These are phyloP conservation scores for Pichia sporocuriosa DNA, from an alignment of 805 yeast species.

Conservation along the genomic window DNA sequence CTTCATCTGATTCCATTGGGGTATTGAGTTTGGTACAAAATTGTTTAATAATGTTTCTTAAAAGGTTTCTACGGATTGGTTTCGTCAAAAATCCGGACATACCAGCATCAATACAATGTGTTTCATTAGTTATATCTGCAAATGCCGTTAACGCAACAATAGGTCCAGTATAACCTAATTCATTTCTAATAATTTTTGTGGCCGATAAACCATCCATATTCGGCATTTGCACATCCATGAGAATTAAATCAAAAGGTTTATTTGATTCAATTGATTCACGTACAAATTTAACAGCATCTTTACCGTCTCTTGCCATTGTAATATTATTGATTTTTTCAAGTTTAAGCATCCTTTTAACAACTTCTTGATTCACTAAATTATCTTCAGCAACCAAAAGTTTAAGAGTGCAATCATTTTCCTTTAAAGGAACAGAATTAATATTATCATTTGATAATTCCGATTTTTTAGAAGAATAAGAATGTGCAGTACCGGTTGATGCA, in stretches of 20 bases:
- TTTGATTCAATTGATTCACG: constrained; percentile 37
- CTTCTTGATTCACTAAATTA: constrained; percentile 90
- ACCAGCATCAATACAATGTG: constrained; percentile 80
- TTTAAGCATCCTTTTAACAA: constrained; percentile 78
- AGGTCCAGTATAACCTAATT: constrained; percentile 57
- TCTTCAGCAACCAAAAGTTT: constrained; percentile 87
- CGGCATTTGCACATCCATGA: constrained; percentile 99
- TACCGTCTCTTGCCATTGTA: constrained; percentile 82
- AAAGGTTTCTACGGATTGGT: constrained; percentile 70
- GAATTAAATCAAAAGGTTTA: constrained; percentile 59
- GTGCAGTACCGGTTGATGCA: constrained; percentile 48
- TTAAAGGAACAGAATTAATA: not conserved
- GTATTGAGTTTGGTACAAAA: constrained; percentile 28
- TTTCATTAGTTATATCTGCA: constrained; percentile 87
- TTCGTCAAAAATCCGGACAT: constrained; percentile 89
- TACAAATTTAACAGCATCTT: constrained; percentile 72
- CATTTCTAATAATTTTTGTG: constrained; percentile 62
- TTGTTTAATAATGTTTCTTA: constrained; percentile 49
- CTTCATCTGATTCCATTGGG: constrained; percentile 1
- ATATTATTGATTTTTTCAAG: constrained; percentile 73
- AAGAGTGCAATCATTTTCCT: constrained; percentile 12
- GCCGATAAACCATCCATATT: constrained; percentile 84
- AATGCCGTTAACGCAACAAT: constrained; percentile 93
- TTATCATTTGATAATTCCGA: constrained; percentile 18
- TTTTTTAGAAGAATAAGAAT: constrained; percentile 25